Conservation (phyloP, 2,329 filamentous ascomycete genomes). For the Triangularia verruculosa region DNA sequence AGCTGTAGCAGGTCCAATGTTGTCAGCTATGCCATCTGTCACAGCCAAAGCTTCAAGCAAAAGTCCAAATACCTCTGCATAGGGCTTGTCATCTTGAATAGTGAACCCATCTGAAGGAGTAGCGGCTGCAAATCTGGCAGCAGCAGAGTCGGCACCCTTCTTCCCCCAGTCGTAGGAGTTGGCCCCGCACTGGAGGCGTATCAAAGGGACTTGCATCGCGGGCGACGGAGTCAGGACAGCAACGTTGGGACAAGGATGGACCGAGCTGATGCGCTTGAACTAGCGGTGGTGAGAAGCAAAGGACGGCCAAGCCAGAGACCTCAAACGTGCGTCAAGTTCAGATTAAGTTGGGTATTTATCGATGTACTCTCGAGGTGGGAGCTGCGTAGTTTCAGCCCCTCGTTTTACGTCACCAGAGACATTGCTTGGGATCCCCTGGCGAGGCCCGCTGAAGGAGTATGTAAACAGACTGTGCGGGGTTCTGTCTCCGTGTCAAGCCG, state of each 20-base stretch:
- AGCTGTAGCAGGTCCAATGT: constrained; percentile 54
- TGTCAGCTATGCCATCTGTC: constrained; percentile 3
- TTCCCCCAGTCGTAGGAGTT: constrained; percentile 99
- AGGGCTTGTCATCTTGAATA: constrained; percentile 84
- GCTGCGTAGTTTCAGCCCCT: background rate
- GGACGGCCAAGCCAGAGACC: constrained; percentile 1
- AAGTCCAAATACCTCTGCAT: constrained; percentile 71
- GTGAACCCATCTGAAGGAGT: constrained; percentile 72
- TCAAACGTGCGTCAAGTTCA: background rate
- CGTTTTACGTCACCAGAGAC: background rate
- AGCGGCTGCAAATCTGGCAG: constrained; percentile 83
- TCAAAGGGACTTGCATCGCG: constrained; percentile 71
- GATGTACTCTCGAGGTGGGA: background rate
- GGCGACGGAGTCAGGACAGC: background rate
- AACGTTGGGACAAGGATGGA: background rate
- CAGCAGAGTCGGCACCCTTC: constrained; percentile 80
- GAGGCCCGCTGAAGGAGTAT: background rate
- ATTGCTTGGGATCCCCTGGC: background rate
- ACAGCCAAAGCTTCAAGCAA: constrained; percentile 14
- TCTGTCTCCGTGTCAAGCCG: background rate
- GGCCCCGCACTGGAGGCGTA: constrained; percentile 85
- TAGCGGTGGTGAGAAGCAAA: background rate
- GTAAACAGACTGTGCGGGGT: background rate
- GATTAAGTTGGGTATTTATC: background rate
- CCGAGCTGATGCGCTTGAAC: background rate